Base-by-base conservation (phyloP, 2,329 filamentous ascomycete genomes). In the Fusarium sp. region DNA sequence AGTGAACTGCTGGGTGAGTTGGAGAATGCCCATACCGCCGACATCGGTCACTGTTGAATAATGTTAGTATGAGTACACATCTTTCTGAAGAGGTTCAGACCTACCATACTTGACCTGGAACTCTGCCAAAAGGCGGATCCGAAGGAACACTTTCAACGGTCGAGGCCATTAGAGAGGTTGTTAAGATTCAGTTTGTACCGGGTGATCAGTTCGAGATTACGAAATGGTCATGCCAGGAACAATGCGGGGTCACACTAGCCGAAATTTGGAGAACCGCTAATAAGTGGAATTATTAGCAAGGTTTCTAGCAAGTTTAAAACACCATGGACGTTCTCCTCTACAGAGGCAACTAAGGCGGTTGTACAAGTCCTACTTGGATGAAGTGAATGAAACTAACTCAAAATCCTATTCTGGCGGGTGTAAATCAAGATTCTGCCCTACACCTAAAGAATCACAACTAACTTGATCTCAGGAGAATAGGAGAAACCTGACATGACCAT, bases 71-170 rank as follows among this genome's bases (percentile, higher is more conserved):
- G 2, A 4, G 37, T 38, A 38, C 10, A 38, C 8, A 38, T 38
- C 4, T n/a, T 10, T 10, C 17, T 40, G 17, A 11, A 3, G 9
- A 2, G 2, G 37, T 22, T 6, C 4, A 10, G 4, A 66, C 67
- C 10, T 47, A 64, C 66, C 69, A 71, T 20, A 71, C 69, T 61
- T 71, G 69, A 8, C 66, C 69, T 2, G 59, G 54, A 27, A 71
- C 45, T 32, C 59, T 33, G 11, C 61, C 40, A 58, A 6, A 8
- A 54, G 63, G 27, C n/a, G 47, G n/a, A 33, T 8, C 35, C 3
- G 45, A 27, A 7, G 47, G 1, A 1, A 27, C 2, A 14, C 40
- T 40, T 14, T 38, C 4, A 14, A 40, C 12, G 5, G 47, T 52
- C 1, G 58, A 66, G 17, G 56, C 14, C 56, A 60, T 69, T n/a